Percentiles rank a stretch among this genome's conserved stretches.
phyloP scores from a whole-genome alignment of 1,139 yeast genomes.

The Magnusiomyces sp. region DNA sequence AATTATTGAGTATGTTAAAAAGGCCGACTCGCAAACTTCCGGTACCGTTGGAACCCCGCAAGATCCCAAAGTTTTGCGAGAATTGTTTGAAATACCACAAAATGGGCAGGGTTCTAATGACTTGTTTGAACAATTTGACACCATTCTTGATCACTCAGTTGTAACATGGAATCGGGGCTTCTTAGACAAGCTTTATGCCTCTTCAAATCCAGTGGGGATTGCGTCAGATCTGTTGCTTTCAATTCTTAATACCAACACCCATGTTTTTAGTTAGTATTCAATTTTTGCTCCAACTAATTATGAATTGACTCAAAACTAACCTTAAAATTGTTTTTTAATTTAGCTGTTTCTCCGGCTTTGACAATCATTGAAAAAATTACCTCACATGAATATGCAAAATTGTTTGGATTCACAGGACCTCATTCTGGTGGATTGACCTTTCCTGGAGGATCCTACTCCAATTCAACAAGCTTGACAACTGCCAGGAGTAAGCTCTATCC shows the following conservation, averaged over 20 bases:
- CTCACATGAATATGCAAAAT: slow-evolving; percentile 56
- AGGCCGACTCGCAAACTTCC: slow-evolving; percentile 31
- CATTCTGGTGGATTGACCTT: slow-evolving; percentile 77
- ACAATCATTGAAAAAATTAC: slow-evolving; percentile 67
- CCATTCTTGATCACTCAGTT: slow-evolving; percentile 58
- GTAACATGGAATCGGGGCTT: slow-evolving; percentile 87
- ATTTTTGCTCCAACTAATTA: not conserved
- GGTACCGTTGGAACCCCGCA: slow-evolving; percentile 33
- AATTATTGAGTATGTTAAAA: slow-evolving; percentile 35
- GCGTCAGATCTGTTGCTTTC: slow-evolving; percentile 64
- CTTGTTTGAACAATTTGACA: slow-evolving; percentile 45
- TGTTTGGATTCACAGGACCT: slow-evolving; percentile 49
- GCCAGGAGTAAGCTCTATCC: slow-evolving; percentile 65
- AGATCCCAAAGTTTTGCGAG: slow-evolving; percentile 32
- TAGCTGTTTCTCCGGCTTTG: slow-evolving; percentile 68
- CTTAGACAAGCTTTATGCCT: slow-evolving; percentile 74
- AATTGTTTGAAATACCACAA: slow-evolving; percentile 26
- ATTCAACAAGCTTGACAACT: slow-evolving; percentile 69
- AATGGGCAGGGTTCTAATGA: slow-evolving; percentile 35
- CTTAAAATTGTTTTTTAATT: not conserved
- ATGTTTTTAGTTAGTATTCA: slow-evolving; percentile 45
- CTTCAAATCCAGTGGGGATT: slow-evolving; percentile 78
- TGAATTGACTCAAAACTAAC: not conserved
- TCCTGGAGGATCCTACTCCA: slow-evolving; percentile 85
- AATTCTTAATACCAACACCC: slow-evolving; percentile 72